Conservation (phyloP, 768 basidiomycete genomes). For the Chalciporus pseudorubinellus region DNA sequence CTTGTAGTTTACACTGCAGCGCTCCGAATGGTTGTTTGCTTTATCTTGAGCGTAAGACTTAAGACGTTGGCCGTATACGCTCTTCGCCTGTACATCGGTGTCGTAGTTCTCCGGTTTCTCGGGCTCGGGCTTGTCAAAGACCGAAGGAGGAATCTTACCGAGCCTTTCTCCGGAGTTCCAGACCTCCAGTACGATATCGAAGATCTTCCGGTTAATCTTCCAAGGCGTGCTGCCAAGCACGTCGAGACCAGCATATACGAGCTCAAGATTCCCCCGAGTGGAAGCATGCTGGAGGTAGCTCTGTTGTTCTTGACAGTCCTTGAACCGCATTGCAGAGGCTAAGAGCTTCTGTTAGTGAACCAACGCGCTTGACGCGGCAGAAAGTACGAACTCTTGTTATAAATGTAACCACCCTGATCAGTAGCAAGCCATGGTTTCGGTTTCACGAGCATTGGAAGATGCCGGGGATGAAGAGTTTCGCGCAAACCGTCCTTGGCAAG, state of each 20-base stretch:
- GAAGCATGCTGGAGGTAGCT: slow-evolving; percentile 76
- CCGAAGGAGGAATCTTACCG: slow-evolving; percentile 79
- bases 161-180: slow-evolving; percentile 87
- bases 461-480: slow-evolving; percentile 83
- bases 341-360: slow-evolving; percentile 1
- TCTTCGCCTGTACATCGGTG: slow-evolving; percentile 53
- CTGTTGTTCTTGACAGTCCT: slow-evolving; percentile 83
- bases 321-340: slow-evolving; percentile 88
- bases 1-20: slow-evolving; percentile 94
- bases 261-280: slow-evolving; percentile 69
- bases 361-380: background rate
- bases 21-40: slow-evolving; percentile 84
- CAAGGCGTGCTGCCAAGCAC: slow-evolving; percentile 89
- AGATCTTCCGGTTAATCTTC: slow-evolving; percentile 78
- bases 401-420: slow-evolving; percentile 80
- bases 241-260: slow-evolving; percentile 86
- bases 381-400: slow-evolving; percentile 59
- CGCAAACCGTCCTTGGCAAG: slow-evolving; percentile 71
- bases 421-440: slow-evolving; percentile 84
- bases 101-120: slow-evolving; percentile 41
- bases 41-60: slow-evolving; percentile 55
- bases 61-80: slow-evolving; percentile 54
- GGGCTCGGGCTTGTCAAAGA: slow-evolving; percentile 65
- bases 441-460: slow-evolving; percentile 92
- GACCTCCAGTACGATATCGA: slow-evolving; percentile 69